Conservation (phyloP, 1,139 yeast genomes). For the Candida sojae region DNA sequence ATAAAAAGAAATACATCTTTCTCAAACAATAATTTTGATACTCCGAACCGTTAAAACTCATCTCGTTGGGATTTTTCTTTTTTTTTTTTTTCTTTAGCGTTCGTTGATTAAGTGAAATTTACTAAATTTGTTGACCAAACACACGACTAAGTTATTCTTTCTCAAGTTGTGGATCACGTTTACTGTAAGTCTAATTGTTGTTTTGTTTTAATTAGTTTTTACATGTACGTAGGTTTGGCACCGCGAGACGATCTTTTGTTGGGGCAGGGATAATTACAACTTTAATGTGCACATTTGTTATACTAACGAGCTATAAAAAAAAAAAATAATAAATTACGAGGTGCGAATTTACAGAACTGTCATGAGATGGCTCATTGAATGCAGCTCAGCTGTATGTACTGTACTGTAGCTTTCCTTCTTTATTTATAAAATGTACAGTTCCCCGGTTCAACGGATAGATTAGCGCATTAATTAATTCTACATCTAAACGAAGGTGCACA, state of each 20-base stretch:
- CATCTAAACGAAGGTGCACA: neutral
- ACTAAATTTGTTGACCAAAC: neutral
- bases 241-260: no score
- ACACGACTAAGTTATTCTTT: no score
- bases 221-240: no score
- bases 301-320: no score
- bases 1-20: neutral
- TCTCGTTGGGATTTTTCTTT: neutral
- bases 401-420: neutral
- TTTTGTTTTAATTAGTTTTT: no score
- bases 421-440: no score
- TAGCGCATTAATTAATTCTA: no score
- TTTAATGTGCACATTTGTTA: no score
- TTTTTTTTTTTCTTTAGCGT: neutral
- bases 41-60: neutral
- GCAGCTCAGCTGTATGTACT: neutral
- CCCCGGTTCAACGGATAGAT: no score
- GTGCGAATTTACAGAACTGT: neutral
- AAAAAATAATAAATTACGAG: neutral
- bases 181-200: no score
- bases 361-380: neutral
- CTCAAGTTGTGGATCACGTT: no score
- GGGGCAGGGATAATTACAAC: no score
- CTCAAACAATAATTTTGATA: neutral
- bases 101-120: neutral